phyloP scores from a whole-genome alignment of 2,329 filamentous ascomycete species.

The Microcyclospora pomicola region DNA sequence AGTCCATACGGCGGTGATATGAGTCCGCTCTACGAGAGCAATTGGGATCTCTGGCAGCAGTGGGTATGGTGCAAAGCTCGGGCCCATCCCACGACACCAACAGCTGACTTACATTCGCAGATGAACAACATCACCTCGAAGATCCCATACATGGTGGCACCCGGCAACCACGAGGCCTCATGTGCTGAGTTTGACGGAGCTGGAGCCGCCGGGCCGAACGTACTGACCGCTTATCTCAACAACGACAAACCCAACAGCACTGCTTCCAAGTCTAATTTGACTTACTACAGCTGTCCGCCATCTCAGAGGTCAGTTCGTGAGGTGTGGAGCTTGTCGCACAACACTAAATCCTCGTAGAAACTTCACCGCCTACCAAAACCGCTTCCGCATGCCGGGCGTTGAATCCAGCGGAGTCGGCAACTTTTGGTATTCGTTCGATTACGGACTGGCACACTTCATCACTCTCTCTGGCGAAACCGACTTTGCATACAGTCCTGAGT shows the following conservation, averaged over 20 bases:
- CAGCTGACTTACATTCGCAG: too few species aligned
- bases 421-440: constrained; percentile 44
- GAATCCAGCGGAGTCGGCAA: constrained; percentile 37
- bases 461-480: constrained; percentile 37
- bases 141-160: constrained; percentile 37
- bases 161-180: constrained; percentile 38
- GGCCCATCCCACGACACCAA: too few species aligned
- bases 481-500: constrained; percentile 35
- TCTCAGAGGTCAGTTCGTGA: constrained; percentile 26
- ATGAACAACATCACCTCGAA: constrained; percentile 29
- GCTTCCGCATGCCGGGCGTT: constrained; percentile 38
- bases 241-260: constrained; percentile 31
- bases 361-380: constrained; percentile 38
- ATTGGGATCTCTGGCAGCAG: constrained; percentile 41
- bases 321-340: too few species aligned
- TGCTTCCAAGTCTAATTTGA: constrained; percentile 25
- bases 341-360: constrained; percentile 17
- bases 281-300: constrained; percentile 39
- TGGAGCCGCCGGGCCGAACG: constrained; percentile 17
- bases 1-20: constrained; percentile 36
- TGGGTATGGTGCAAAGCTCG: constrained; percentile 22
- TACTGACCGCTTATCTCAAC: constrained; percentile 35
- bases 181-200: constrained; percentile 37
- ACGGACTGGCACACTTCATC: constrained; percentile 40
- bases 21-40: constrained; percentile 36